Evolutionary conservation across 306 rosid genomes (phyloP), one percentile per base, ranked within the genome.

Genomic region (Quercus bicolor): DNA sequence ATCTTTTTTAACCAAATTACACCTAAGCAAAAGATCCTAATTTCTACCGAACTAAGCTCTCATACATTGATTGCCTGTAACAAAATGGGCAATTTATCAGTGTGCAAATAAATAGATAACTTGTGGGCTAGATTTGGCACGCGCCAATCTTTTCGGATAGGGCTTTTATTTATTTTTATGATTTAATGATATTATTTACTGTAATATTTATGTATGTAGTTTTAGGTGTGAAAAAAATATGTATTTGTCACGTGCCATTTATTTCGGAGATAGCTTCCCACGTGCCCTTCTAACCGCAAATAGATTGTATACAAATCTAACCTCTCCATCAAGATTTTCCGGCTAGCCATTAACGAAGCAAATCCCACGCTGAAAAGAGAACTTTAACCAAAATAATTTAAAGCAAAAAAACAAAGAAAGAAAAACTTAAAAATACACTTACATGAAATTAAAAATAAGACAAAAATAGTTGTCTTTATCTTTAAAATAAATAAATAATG

Each of bases 81-180:
- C 68, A 55, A 80, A 83, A 75, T 74, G 43, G 16, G 53, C 68
- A n/a, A 59, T 59, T 59, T 21, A 20, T n/a, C 26, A 59, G 23
- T n/a, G 26, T 21, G 12, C 23, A n/a, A 18, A 18, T 59, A n/a
- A 18, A 18, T 59, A 59, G 11, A 8, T 18, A 74, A 77, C 53
- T 8, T 65, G 34, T 76, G 24, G 70, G 60, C 72, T 29, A 8
- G 76, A 75, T 78, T 76, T 73, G 37, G 73, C 78, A 86, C 85
- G 79, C 82, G 86, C 70, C 85, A 28, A 70, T 77, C 76, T n/a
- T 56, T 76, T 80, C 87, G 83, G 45, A 77, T 48, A 3, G 16
- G 53, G 53, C 16, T 48, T 45, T 48, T 2, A 48, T 13, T 48
- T 48, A 10, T 48, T 48, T 45, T 40, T 40, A 40, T 8, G 45